A percentile compares a stretch with the other conserved stretches of the same genome.
Conservation (phyloP, 2,329 filamentous ascomycete genomes). For the Cladosporium sp. region DNA sequence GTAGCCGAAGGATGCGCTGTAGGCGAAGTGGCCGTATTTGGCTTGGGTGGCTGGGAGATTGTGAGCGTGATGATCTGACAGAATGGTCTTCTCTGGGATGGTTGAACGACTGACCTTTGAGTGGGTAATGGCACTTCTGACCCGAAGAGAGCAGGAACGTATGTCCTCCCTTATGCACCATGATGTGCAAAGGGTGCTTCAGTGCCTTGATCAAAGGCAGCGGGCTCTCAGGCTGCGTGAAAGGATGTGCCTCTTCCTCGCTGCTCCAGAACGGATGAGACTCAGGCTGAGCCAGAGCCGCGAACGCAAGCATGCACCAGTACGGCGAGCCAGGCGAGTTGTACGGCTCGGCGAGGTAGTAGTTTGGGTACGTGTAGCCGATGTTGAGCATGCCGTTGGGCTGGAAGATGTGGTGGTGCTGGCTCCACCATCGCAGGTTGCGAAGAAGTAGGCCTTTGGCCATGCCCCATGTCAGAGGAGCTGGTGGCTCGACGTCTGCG, state of each 20-base stretch:
- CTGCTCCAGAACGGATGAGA: constrained; percentile 75
- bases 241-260: constrained; percentile 56
- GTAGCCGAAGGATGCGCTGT: constrained; percentile 74
- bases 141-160: constrained; percentile 74
- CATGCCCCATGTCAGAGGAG: constrained; percentile 73
- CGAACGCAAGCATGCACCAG: constrained; percentile 78
- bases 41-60: constrained; percentile 64
- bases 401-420: constrained; percentile 72
- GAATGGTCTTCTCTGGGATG: background rate
- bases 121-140: constrained; percentile 78
- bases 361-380: constrained; percentile 77
- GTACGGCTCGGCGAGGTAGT: constrained; percentile 81
- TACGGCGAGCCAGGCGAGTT: constrained; percentile 73
- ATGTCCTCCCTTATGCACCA: constrained; percentile 66
- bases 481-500: constrained; percentile 70
- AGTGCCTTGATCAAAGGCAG: constrained; percentile 63
- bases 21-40: constrained; percentile 78
- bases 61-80: background rate
- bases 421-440: constrained; percentile 78
- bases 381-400: constrained; percentile 72
- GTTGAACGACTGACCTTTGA: constrained; percentile 51
- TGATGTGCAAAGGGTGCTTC: constrained; percentile 71
- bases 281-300: constrained; percentile 68
- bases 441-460: constrained; percentile 74
- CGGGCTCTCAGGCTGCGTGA: constrained; percentile 50